Evolutionary conservation across 1,139 yeast genomes (phyloP).

Genomic region (Debaryomyces nepalensis): DNA sequence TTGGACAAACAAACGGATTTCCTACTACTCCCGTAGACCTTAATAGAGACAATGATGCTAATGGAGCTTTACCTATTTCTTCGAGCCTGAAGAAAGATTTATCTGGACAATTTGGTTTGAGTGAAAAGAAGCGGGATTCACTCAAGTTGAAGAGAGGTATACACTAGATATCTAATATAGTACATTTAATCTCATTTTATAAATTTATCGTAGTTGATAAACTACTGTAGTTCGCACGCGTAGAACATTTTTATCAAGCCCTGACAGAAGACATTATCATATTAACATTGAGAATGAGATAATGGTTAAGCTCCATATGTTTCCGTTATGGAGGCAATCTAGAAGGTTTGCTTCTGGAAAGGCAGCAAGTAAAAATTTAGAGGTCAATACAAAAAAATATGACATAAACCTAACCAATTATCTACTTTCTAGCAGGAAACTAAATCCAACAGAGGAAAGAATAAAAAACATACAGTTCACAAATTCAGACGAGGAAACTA

Average conservation of each 20-base stretch:
- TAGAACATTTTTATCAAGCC: neutral
- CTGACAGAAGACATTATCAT: no score
- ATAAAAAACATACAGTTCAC: neutral
- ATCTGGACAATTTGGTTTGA: constrained; percentile 40
- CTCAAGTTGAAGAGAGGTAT: constrained; percentile 54
- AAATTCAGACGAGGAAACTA: neutral
- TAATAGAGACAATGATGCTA: constrained; percentile 12
- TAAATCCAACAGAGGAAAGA: neutral
- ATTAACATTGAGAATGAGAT: neutral
- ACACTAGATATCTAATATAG: constrained; percentile 27
- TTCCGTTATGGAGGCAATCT: neutral
- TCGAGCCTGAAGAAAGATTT: constrained; percentile 23
- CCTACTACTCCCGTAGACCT: constrained; percentile 11
- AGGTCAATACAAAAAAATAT: constrained; percentile 9
- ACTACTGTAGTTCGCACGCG: constrained; percentile 6
- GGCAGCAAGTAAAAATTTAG: neutral
- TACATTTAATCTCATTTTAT: no score
- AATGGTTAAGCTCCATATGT: neutral
- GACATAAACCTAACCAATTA: neutral
- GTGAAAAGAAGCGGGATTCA: constrained; percentile 54
- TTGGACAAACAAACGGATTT: constrained; percentile 13
- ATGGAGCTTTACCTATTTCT: constrained; percentile 14
- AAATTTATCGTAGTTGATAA: no score
- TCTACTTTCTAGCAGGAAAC: neutral
- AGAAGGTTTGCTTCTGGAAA: neutral